Percentiles rank a stretch among this genome's conserved stretches.
phyloP scores from a whole-genome alignment of 495 filamentous ascomycete species.

The Penicillium canescens region DNA sequence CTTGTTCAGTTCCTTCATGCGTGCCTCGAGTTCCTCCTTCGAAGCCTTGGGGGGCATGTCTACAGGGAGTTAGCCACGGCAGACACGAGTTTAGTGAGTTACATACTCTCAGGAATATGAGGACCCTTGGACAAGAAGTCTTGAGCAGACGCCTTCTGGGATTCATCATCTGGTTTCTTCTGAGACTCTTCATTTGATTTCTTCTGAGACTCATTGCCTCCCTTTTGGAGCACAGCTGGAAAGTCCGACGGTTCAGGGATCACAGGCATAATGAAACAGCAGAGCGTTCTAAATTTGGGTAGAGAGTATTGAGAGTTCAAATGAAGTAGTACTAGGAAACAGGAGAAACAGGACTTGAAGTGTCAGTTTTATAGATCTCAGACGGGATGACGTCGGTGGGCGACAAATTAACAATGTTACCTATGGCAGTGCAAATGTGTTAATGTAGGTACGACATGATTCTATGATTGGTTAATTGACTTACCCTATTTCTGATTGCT shows the following conservation, averaged over 20 bases:
- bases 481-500: no score
- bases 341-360: neutral
- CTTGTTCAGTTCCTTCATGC: slow-evolving; percentile 66
- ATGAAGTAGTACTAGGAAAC: no score
- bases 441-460: no score
- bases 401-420: neutral
- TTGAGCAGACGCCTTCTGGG: slow-evolving; percentile 32
- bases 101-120: slow-evolving; percentile 45
- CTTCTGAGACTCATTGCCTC: slow-evolving; percentile 21
- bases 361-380: slow-evolving; percentile 15
- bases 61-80: slow-evolving; percentile 15
- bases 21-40: slow-evolving; percentile 67
- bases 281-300: neutral
- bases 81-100: neutral
- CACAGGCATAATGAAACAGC: slow-evolving; percentile 31
- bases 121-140: slow-evolving; percentile 48
- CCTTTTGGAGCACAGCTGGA: slow-evolving; percentile 21
- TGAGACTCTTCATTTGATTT: slow-evolving; percentile 19
- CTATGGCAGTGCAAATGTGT: no score
- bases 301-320: no score
- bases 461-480: no score
- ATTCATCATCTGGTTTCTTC: slow-evolving; percentile 14
- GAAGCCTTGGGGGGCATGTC: slow-evolving; percentile 58
- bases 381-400: slow-evolving; percentile 27
- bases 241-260: slow-evolving; percentile 34